Evolutionary conservation across 768 basidiomycete species (phyloP).

Genomic region (Hydnomerulius pinastri): DNA sequence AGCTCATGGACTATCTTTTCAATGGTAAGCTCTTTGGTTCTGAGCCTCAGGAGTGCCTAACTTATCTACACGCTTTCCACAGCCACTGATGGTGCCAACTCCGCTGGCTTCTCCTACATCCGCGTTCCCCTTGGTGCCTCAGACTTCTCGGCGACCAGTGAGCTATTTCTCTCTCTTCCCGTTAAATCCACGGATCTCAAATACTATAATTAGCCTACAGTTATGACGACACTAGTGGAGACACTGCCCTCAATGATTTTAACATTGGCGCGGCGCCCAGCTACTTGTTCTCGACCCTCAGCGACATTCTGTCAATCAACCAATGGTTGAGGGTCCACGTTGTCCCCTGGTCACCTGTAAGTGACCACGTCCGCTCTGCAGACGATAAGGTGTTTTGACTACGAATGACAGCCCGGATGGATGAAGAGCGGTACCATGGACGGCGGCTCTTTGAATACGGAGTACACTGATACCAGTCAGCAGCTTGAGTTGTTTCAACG

Average conservation of each 20-base stretch:
- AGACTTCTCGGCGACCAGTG: conserved; percentile 66
- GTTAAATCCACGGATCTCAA: conserved; percentile 3
- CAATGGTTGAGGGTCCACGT: conserved; percentile 54
- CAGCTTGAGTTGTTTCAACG: neutral
- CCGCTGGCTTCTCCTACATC: conserved; percentile 70
- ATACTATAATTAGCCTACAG: conserved; percentile 51
- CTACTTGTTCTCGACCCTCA: conserved; percentile 61
- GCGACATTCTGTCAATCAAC: conserved; percentile 65
- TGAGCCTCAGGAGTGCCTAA: neutral
- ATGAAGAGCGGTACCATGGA: conserved; percentile 75
- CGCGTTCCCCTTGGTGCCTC: conserved; percentile 72
- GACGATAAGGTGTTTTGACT: neutral
- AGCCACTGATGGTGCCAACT: conserved; percentile 59
- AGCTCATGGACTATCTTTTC: conserved; percentile 60
- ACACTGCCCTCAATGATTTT: conserved; percentile 59
- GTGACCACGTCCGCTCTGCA: conserved; percentile 15
- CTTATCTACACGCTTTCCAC: neutral
- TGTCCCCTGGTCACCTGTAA: conserved; percentile 75
- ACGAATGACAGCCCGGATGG: conserved; percentile 62
- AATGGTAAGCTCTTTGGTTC: conserved; percentile 26
- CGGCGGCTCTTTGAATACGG: conserved; percentile 58
- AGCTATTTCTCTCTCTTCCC: conserved; percentile 10
- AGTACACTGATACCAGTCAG: conserved; percentile 52
- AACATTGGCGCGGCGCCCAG: conserved; percentile 59
- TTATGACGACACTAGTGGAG: conserved; percentile 62